phyloP scores from a whole-genome alignment of 805 yeast genomes.

The Starmerella sp. region DNA sequence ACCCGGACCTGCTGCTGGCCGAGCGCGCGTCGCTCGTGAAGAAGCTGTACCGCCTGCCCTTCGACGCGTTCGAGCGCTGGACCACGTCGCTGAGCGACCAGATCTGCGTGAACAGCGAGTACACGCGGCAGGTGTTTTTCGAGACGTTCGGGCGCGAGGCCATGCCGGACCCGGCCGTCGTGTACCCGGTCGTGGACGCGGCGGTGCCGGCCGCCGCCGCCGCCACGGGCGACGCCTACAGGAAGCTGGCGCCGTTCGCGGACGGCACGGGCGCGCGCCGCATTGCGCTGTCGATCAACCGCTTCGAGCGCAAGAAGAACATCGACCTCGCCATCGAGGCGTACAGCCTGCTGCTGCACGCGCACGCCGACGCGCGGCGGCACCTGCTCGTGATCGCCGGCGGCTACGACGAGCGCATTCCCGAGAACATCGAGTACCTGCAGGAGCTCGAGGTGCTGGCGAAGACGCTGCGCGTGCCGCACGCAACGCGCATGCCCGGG shows the following conservation, averaged over 20 bases:
- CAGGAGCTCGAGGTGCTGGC: constrained; percentile 46
- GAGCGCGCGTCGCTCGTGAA: constrained; percentile 45
- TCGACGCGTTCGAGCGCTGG: constrained; percentile 73
- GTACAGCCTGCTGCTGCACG: constrained; percentile 37
- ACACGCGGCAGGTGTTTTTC: constrained; percentile 61
- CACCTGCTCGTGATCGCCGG: constrained; percentile 64
- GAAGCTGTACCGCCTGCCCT: constrained; percentile 62
- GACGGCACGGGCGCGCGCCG: constrained; percentile 7
- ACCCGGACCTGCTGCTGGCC: constrained; percentile 80
- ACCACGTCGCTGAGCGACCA: constrained; percentile 66
- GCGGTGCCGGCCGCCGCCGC: not conserved
- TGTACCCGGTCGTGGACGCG: constrained; percentile 70
- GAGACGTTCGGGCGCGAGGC: constrained; percentile 41
- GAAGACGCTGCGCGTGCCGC: constrained; percentile 35
- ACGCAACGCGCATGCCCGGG: constrained; percentile 33
- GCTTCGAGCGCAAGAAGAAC: constrained; percentile 82
- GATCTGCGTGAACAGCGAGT: constrained; percentile 77
- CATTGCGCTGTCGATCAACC: constrained; percentile 60
- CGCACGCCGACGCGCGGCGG: constrained; percentile 28
- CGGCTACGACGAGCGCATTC: constrained; percentile 70
- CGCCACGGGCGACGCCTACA: not conserved
- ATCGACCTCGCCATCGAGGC: constrained; percentile 66
- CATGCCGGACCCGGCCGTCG: constrained; percentile 38
- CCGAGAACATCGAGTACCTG: constrained; percentile 66
- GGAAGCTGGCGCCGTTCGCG: constrained; percentile 5